Evolutionary conservation across 371 early-diverging fungal species (phyloP).

Genomic region (Mucor circinelloides): DNA sequence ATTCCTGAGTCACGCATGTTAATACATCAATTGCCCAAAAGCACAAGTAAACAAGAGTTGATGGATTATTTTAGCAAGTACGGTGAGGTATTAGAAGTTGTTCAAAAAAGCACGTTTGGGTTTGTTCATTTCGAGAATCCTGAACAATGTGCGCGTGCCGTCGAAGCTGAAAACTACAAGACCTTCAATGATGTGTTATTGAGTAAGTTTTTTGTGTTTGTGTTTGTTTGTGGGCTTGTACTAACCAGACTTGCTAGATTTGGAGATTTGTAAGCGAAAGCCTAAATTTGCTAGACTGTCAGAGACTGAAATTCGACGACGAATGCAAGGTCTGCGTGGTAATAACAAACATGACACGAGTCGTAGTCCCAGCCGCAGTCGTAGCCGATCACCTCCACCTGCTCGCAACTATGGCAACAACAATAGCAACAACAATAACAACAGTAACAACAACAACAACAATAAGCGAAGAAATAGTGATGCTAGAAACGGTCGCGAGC

Average conservation of each 20-base stretch:
- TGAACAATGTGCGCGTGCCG: conserved; percentile 41
- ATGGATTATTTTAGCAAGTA: conserved; percentile 49
- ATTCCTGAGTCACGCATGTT: conserved; percentile 49
- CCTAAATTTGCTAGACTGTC: conserved; percentile 28
- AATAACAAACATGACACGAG: conserved; percentile 10
- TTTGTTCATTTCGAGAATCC: conserved; percentile 50
- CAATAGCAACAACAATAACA: neutral
- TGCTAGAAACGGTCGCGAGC: neutral
- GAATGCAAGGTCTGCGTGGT: neutral
- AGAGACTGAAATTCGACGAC: conserved; percentile 5
- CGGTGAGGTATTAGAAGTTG: conserved; percentile 47
- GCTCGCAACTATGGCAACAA: neutral
- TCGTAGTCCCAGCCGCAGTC: neutral
- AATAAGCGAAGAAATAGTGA: conserved; percentile 5
- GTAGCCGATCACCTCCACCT: neutral
- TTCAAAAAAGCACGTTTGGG: conserved; percentile 39
- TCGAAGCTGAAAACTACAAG: conserved; percentile 46
- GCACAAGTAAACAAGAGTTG: conserved; percentile 37
- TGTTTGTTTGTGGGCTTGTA: neutral
- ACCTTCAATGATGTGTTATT: conserved; percentile 35
- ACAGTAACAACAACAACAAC: neutral
- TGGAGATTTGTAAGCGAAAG: conserved; percentile 32
- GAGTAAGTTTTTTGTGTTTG: conserved; percentile 32
- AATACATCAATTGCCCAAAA: conserved; percentile 39
- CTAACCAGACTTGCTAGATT: conserved; percentile 11